These are phyloP conservation scores for Puccinia coronata DNA, from an alignment of 1,284 basidiomycete genomes.

Conservation along the genomic window DNA sequence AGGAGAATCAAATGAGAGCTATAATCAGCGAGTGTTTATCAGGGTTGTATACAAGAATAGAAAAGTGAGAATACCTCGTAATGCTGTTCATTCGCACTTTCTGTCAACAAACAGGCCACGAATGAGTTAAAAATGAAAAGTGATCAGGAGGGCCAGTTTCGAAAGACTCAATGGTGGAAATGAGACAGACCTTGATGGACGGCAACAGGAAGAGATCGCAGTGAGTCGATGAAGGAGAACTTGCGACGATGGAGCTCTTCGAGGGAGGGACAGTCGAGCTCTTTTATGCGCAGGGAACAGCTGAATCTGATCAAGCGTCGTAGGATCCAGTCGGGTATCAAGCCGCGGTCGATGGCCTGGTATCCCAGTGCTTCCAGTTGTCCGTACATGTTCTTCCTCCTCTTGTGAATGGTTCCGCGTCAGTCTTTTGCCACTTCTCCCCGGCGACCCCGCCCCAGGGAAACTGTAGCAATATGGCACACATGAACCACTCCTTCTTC, in stretches of 20 bases:
- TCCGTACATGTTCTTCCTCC: background rate
- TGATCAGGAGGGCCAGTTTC: background rate
- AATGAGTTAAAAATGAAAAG: too few relatives aligned
- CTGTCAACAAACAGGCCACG: constrained; percentile 55
- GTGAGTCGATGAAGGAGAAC: constrained; percentile 63
- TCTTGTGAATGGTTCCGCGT: background rate
- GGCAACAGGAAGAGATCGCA: constrained; percentile 65
- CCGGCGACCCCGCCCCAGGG: too few relatives aligned
- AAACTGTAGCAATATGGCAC: too few relatives aligned
- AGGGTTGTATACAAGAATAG: background rate
- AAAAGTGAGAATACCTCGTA: constrained; percentile 65
- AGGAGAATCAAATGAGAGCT: background rate
- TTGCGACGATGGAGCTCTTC: constrained; percentile 70
- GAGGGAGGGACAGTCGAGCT: constrained; percentile 68
- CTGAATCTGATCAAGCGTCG: constrained; percentile 67
- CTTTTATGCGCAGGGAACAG: constrained; percentile 66
- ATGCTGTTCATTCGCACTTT: constrained; percentile 76
- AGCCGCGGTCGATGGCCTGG: constrained; percentile 51
- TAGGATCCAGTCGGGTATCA: constrained; percentile 68
- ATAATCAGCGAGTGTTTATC: background rate
- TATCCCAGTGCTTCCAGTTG: constrained; percentile 23
- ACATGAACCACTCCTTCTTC: too few relatives aligned
- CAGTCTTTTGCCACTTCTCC: background rate
- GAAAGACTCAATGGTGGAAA: background rate
- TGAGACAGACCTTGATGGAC: constrained; percentile 60